Percentiles rank a stretch among this genome's conserved stretches.
Evolutionary conservation across 177 flowering plant genomes (phyloP).

Genomic region (Vitis hybrid): DNA sequence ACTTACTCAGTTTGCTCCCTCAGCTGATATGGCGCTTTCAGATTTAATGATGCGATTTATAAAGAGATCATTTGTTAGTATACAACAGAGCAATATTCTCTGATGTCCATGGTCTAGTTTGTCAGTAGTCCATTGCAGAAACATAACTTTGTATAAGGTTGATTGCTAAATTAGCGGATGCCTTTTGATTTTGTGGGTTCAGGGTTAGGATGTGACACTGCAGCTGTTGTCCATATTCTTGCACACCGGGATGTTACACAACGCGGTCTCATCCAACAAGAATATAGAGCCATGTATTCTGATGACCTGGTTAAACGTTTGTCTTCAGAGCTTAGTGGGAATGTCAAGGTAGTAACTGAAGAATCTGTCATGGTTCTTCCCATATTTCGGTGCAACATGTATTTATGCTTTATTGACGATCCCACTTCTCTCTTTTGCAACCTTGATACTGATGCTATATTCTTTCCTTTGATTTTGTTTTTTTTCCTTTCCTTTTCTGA

Average conservation of each 20-base stretch:
- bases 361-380: background rate
- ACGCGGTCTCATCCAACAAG: conserved; percentile 54
- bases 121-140: background rate
- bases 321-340: conserved; percentile 55
- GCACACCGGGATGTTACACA: conserved; percentile 56
- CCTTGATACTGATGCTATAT: too few relatives aligned
- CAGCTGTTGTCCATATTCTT: conserved; percentile 47
- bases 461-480: background rate
- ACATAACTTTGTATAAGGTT: background rate
- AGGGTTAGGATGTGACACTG: conserved; percentile 68
- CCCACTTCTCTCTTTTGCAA: background rate
- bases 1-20: too few relatives aligned
- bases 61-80: too few relatives aligned
- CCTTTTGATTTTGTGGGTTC: conserved; percentile 12
- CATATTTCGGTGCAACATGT: background rate
- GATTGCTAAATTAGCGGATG: background rate
- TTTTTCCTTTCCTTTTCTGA: background rate
- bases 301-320: conserved; percentile 45
- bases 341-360: conserved; percentile 41
- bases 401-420: background rate
- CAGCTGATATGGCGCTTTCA: too few relatives aligned
- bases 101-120: background rate
- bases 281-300: conserved; percentile 43
- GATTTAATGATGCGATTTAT: too few relatives aligned
- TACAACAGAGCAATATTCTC: too few relatives aligned